Evolutionary conservation across 345 rosid genomes (phyloP).

Genomic region (Aquilaria malaccensis): DNA sequence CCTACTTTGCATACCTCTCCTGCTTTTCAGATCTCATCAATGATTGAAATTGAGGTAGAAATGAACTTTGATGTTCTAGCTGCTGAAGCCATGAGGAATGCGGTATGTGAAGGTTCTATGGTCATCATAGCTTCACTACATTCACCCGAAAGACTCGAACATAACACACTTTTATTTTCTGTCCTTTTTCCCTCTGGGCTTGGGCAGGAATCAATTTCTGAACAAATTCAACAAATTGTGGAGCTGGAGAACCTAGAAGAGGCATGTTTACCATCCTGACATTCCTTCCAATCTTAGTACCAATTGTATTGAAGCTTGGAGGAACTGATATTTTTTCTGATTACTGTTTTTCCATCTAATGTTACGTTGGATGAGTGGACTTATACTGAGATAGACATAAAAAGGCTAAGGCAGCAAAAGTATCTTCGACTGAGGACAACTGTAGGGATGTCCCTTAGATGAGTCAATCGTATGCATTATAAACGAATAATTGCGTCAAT

Average conservation of each 20-base stretch:
- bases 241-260: conserved; percentile 97
- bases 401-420: too few species aligned
- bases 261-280: conserved; percentile 27
- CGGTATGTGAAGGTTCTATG: conserved; percentile 35
- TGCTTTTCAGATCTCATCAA: conserved; percentile 70
- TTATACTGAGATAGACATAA: too few species aligned
- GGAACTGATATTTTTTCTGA: too few species aligned
- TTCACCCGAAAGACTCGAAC: background rate
- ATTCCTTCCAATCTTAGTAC: too few species aligned
- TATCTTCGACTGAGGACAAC: too few species aligned
- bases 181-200: conserved; percentile 12
- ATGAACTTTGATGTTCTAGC: conserved; percentile 94
- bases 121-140: conserved; percentile 5
- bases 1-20: background rate
- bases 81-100: conserved; percentile 77
- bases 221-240: conserved; percentile 85
- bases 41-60: conserved; percentile 96
- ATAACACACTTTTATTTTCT: conserved; percentile 1
- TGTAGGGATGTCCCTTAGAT: too few species aligned
- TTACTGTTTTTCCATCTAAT: background rate
- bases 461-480: too few species aligned
- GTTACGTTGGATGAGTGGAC: background rate
- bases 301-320: too few species aligned
- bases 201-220: conserved; percentile 64
- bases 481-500: too few species aligned